phyloP scores from a whole-genome alignment of 768 basidiomycete genomes.

The Leccinellum luteum region DNA sequence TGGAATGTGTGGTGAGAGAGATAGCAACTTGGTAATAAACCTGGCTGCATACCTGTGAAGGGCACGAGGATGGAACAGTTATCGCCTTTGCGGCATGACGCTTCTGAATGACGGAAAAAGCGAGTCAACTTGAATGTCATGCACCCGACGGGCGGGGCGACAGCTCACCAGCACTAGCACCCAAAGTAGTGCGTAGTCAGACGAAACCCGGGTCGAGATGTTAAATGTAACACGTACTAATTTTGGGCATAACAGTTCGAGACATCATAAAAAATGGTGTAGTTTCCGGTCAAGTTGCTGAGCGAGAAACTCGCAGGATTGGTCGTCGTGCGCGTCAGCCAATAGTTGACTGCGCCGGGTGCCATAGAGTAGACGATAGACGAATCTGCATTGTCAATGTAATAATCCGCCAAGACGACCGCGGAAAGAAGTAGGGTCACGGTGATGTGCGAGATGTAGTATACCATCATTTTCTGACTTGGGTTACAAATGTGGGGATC shows the following conservation, averaged over 20 bases:
- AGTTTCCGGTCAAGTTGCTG: slow-evolving; percentile 20
- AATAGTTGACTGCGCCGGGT: too few relatives aligned
- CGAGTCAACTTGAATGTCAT: not conserved
- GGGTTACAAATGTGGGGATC: too few relatives aligned
- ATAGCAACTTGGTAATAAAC: too few relatives aligned
- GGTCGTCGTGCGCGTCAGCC: too few relatives aligned
- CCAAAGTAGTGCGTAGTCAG: not conserved
- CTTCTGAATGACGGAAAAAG: slow-evolving; percentile 11
- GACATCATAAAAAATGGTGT: slow-evolving; percentile 11
- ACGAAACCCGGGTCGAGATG: not conserved
- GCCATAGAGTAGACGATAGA: too few relatives aligned
- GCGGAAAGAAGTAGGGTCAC: too few relatives aligned
- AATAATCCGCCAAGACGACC: too few relatives aligned
- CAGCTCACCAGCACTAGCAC: slow-evolving; percentile 22
- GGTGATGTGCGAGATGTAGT: too few relatives aligned
- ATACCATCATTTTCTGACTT: too few relatives aligned
- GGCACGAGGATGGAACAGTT: slow-evolving; percentile 19
- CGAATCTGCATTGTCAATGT: too few relatives aligned
- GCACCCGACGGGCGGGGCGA: not conserved
- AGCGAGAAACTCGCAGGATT: too few relatives aligned
- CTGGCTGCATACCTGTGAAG: slow-evolving; percentile 14
- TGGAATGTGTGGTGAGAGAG: too few relatives aligned
- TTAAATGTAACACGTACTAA: slow-evolving; percentile 14
- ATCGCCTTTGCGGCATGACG: slow-evolving; percentile 11
- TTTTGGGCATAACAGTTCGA: slow-evolving; percentile 23